Evolutionary conservation across 129 eudicot genomes (phyloP).

Genomic region (sunflower (Helianthus annuus)): DNA sequence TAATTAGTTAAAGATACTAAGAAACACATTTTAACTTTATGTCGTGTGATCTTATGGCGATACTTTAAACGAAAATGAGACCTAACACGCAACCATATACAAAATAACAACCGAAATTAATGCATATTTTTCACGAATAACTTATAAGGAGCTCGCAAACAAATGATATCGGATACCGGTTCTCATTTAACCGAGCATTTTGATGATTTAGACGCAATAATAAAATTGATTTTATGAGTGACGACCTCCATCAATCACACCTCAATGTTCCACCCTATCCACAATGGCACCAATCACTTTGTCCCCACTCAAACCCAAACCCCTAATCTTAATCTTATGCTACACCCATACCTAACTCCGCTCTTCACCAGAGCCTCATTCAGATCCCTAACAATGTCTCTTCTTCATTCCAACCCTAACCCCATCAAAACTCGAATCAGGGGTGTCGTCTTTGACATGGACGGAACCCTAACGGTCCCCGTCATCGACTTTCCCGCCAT

Average conservation of each 20-base stretch:
- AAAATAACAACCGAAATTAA: too few relatives aligned
- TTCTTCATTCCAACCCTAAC: constrained; percentile 15
- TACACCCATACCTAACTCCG: constrained; percentile 8
- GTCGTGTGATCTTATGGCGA: too few relatives aligned
- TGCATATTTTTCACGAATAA: too few relatives aligned
- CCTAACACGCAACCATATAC: too few relatives aligned
- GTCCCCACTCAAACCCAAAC: constrained; percentile 3
- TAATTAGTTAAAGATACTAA: too few relatives aligned
- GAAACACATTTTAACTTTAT: too few relatives aligned
- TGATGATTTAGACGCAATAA: too few relatives aligned
- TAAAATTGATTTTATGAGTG: neutral
- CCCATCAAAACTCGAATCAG: constrained; percentile 54
- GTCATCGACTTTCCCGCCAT: constrained; percentile 88
- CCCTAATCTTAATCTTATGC: constrained; percentile 12
- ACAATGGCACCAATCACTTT: constrained; percentile 10
- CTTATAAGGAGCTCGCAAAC: too few relatives aligned
- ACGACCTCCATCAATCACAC: neutral
- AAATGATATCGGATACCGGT: too few relatives aligned
- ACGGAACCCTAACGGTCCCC: constrained; percentile 96
- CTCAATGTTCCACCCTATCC: neutral
- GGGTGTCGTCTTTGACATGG: constrained; percentile 98
- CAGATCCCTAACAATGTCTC: constrained; percentile 27
- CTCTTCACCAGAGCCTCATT: constrained; percentile 1
- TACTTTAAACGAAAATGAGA: too few relatives aligned
- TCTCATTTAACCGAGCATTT: too few relatives aligned